Evolutionary conservation across 352 stramenopile genomes (phyloP), one percentile per base, ranked within the genome.

Genomic region (Phytophthora agathidicida): DNA sequence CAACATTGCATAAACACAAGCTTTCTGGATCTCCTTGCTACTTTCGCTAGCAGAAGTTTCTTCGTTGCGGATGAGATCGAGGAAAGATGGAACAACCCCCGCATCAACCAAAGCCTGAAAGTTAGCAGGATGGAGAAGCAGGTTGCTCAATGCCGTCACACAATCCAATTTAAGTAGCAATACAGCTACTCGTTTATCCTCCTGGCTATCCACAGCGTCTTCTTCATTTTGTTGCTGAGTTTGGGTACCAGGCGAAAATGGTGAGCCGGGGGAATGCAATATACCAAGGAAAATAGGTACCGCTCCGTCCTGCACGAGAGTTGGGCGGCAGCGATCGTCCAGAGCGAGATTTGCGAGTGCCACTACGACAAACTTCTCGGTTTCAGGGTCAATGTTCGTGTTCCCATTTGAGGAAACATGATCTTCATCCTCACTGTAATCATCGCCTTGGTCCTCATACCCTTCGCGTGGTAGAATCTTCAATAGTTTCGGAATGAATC

Each of bases 71-170:
- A 94, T 73, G 44, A 88, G 73, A 35, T 75, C 60, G 20, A 91
- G 46, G 17, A 91, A 75, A 1, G 83, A 68, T 20, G 85, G 83
- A 31, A 94, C 80, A 44, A 94, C 83, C 35, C 85, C 85, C 37
- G 88, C 85, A 38, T 94, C 76, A 6, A 93, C 86, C 56, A 94
- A 79, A 2, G 73, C 65, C 31, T 67, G 67, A 39, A 93, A 93
- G 47, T 92, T 93, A 36, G 88, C 82, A 7, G 84, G 80, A 37
- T 93, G 83, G 7, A 93, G 73, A 62, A 94, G 88, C 5, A 94
- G 56, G 32, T 93, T 92, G 58, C 86, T 93, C 45, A 94, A 62
- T 13, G 83, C 76, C 17, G 83, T 90, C 19, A 93, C 83, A 42
- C 83, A 92, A 65, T 94, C 86, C 24, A 92, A 63, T 44, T 93